Percentiles rank a stretch among this genome's conserved stretches.
These are phyloP conservation scores for Corylus avellana DNA, from an alignment of 306 rosid species.

Conservation along the genomic window DNA sequence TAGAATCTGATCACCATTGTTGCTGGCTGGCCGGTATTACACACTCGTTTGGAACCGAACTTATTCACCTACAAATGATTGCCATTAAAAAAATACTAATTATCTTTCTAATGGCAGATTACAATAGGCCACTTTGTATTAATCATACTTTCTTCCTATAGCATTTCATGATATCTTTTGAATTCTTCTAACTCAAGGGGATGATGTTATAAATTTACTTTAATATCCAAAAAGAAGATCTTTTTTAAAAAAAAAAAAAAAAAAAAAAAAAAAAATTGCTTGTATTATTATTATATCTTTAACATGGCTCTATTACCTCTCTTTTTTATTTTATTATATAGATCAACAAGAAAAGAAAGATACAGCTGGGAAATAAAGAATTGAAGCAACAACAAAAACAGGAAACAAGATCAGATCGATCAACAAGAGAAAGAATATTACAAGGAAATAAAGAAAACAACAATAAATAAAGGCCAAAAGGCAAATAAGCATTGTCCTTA, in stretches of 20 bases:
- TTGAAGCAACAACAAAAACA: too few relatives aligned
- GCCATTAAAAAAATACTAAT: slow-evolving; percentile 14
- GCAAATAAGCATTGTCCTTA: too few relatives aligned
- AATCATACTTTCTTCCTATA: neutral
- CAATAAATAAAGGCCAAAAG: too few relatives aligned
- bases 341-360: too few relatives aligned
- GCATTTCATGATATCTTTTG: neutral
- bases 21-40: slow-evolving; percentile 21
- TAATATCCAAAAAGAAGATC: neutral
- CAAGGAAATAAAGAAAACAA: too few relatives aligned
- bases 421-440: too few relatives aligned
- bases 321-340: too few relatives aligned
- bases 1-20: slow-evolving; percentile 40
- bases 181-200: neutral
- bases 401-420: too few relatives aligned
- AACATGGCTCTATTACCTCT: neutral
- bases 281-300: too few relatives aligned
- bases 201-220: neutral
- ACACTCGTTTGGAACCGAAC: slow-evolving; percentile 52
- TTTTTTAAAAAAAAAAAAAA: too few relatives aligned
- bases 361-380: too few relatives aligned
- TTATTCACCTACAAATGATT: slow-evolving; percentile 41
- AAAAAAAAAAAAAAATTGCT: too few relatives aligned
- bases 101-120: neutral
- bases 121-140: neutral